Evolutionary conservation across 2,329 filamentous ascomycete genomes (phyloP), one percentile per base, ranked within the genome.

Genomic region (Pseudovirgaria hyperparasitica): DNA sequence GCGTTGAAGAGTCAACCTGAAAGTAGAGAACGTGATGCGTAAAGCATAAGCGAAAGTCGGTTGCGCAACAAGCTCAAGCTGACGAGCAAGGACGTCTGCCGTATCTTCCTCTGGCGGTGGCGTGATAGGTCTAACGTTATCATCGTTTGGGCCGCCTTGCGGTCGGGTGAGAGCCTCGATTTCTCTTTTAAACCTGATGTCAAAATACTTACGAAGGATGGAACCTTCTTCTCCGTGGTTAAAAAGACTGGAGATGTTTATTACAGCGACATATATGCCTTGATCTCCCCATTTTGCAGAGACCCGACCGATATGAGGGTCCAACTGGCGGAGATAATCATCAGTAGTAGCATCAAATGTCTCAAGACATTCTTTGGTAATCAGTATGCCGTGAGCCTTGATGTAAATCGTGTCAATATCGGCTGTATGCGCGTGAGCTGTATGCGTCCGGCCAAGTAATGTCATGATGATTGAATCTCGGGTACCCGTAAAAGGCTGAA

Each of bases 401-500:
- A 82, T 70, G 31, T 75, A 81, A 0, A 61, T 58, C 0, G 65
- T 57, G 34, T 84, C 76, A 2, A 72, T 54, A 2, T 59, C 41
- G 4, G 57, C 37, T 7, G 42, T 47, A 25, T 50, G 48, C 6
- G 48, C 48, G 18, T 47, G 41, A 5, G 47, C 15, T 19, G 23
- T 23, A 33, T 10, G 40, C 30, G 31, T 9, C 38, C 23, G 29
- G 52, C 42, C 23, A 8, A 25, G 14, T 16, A 25, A 25, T 3
- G 27, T n/a, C 11, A 10, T 15, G n/a, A 76, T 61, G 19, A 86
- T 72, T 1, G 69, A 80, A 25, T 82, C 77, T 5, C 67, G 63
- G 0, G 78, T 72, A n/a, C 72, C 75, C 0, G 52, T 46, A 32
- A 87, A 87, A 0, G 75, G 73, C 2, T 72, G 63, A 0, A 70